Percentiles rank a stretch among this genome's conserved stretches.
phyloP scores from a whole-genome alignment of 2,329 filamentous ascomycete species.

The Paecilomyces dactylethromorphus region DNA sequence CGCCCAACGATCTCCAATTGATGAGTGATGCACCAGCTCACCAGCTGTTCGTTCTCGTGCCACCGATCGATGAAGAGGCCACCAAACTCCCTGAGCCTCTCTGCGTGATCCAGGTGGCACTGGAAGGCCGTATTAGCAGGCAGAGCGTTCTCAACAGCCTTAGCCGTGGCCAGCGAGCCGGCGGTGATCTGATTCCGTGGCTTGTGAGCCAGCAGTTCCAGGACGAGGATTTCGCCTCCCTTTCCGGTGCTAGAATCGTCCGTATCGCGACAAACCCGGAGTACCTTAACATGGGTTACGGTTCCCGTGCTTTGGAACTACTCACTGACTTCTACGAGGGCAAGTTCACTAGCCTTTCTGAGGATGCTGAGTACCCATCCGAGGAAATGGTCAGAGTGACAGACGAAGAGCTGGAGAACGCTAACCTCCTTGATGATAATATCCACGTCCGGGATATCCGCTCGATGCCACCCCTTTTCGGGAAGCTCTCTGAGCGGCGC shows the following conservation, averaged over 20 bases:
- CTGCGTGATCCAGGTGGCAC: slow-evolving; percentile 86
- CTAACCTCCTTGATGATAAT: slow-evolving; percentile 75
- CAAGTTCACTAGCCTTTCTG: slow-evolving; percentile 78
- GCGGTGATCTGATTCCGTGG: slow-evolving; percentile 95
- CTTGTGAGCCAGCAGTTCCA: slow-evolving; percentile 97
- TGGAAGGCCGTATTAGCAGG: slow-evolving; percentile 91
- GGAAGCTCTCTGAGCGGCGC: slow-evolving; percentile 75
- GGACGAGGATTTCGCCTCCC: slow-evolving; percentile 87
- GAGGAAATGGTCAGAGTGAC: slow-evolving; percentile 71
- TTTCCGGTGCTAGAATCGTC: slow-evolving; percentile 87
- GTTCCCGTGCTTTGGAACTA: slow-evolving; percentile 78
- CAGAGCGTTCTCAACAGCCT: slow-evolving; percentile 87
- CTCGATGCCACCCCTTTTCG: slow-evolving; percentile 88
- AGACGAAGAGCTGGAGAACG: slow-evolving; percentile 70
- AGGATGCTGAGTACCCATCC: slow-evolving; percentile 50
- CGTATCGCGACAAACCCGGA: slow-evolving; percentile 96
- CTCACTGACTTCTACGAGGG: slow-evolving; percentile 91
- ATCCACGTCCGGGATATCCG: slow-evolving; percentile 84
- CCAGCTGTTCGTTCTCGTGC: slow-evolving; percentile 88
- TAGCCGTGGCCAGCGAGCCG: slow-evolving; percentile 78
- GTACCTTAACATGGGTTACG: slow-evolving; percentile 88
- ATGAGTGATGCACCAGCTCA: slow-evolving; percentile 98
- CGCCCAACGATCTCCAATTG: slow-evolving; percentile 93
- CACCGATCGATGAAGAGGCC: slow-evolving; percentile 70
- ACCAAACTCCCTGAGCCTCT: slow-evolving; percentile 83